Base-by-base conservation (phyloP, 495 filamentous ascomycete genomes). In the Talaromyces adpressus region DNA sequence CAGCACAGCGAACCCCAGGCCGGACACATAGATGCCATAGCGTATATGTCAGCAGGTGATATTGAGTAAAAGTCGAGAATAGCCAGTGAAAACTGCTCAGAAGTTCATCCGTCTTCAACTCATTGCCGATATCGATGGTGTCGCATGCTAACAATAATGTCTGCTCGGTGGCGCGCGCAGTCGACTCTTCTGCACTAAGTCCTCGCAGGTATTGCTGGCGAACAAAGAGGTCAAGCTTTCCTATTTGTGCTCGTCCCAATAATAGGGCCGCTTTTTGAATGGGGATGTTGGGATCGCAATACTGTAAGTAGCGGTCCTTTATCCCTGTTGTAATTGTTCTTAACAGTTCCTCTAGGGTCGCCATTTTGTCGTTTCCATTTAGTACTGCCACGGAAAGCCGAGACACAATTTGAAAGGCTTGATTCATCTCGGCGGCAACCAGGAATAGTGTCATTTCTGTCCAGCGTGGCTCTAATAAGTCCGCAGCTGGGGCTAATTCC, bases 391-490 rank as follows among this genome's bases (percentile, higher is more conserved):
- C 16, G 36, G 36, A 41, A 41, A 41, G 3, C 64, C 58, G 11
- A 18, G 29, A 62, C 63, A 63, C 12, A 61, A 52, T 8, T 60
- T 65, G 22, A 72, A 62, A 45, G 60, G 65, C 36, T 12, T 52
- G 53, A 47, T 74, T 75, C 3, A 67, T 65, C 57, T 78, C 75
- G 9, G 70, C 65, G 51, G 77, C 67, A 22, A 80, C 75, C 2
- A 80, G 65, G 3, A 62, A 68, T 20, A 71, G 63, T 20, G 67
- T 66, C 67, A 71, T 70, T 20, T 75, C 72, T 41, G 36, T 41
- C 36, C 36, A 41, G 36, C 36, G 36, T 7, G 36, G 36, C 36
- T 41, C 7, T 22, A 71, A 71, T 66, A 70, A 73, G 18, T 62
- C 57, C 8, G 65, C 62, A 16, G 51, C n/a, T 3, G 67, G 57